A percentile compares a stretch with the other conserved stretches of the same genome.
Conservation (phyloP, 2,329 filamentous ascomycete species). For the Colletotrichum simmondsii region DNA sequence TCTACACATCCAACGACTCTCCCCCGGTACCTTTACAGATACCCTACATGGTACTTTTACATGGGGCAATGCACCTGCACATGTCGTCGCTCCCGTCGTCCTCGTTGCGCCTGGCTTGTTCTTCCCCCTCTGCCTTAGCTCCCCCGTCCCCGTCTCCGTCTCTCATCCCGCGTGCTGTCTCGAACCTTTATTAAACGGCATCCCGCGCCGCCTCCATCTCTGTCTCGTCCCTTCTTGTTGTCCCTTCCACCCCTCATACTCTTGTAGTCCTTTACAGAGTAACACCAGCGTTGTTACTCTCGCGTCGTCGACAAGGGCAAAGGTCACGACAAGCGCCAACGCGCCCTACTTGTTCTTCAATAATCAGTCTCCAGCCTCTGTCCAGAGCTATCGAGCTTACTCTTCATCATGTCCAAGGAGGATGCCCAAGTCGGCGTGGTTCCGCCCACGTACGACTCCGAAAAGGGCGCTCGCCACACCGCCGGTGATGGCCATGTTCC, state of each 20-base stretch:
- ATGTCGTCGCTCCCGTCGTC: not conserved
- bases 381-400: slow-evolving; percentile 5
- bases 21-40: not conserved
- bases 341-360: not conserved
- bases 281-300: slow-evolving; percentile 1
- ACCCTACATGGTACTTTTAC: not conserved
- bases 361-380: not conserved
- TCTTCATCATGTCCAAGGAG: slow-evolving; percentile 29
- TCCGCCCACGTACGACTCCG: slow-evolving; percentile 33
- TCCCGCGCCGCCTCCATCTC: slow-evolving; percentile 13
- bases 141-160: not conserved
- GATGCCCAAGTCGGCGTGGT: slow-evolving; percentile 29
- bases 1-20: slow-evolving; percentile 2
- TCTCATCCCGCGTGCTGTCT: not conserved
- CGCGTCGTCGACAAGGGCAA: slow-evolving; percentile 25
- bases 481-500: slow-evolving; percentile 24
- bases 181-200: slow-evolving; percentile 27
- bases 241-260: slow-evolving; percentile 25
- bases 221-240: not conserved
- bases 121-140: not conserved
- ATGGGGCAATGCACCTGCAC: not conserved
- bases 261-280: slow-evolving; percentile 22
- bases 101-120: not conserved
- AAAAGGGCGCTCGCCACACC: slow-evolving; percentile 33
- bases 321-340: slow-evolving; percentile 27